Conservation (phyloP, 106 monocot genomes). For the Dendrobium huoshanense region DNA sequence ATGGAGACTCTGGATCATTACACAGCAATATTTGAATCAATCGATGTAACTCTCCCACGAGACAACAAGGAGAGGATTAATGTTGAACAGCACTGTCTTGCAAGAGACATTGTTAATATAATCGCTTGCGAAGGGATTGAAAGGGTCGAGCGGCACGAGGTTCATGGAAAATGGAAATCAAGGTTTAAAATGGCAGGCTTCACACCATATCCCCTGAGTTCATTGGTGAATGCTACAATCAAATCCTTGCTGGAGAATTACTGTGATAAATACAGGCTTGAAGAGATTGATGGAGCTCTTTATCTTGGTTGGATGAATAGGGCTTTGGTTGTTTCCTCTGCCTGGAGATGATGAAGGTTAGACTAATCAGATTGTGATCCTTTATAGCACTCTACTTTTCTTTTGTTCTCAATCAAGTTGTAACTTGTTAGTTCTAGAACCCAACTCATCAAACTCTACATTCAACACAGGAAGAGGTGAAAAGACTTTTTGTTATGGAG, state of each 20-base stretch:
- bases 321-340: conserved; percentile 68
- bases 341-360: conserved; percentile 64
- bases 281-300: conserved; percentile 79
- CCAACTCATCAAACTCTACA: no score
- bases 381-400: no score
- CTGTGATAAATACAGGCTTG: conserved; percentile 45
- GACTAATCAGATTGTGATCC: neutral
- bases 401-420: no score
- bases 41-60: conserved; percentile 59
- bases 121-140: conserved; percentile 88
- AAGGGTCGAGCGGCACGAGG: conserved; percentile 78
- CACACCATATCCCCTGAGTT: conserved; percentile 53
- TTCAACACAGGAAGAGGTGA: no score
- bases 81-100: conserved; percentile 91
- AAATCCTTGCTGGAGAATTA: conserved; percentile 60
- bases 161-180: conserved; percentile 80
- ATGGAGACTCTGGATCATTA: conserved; percentile 71
- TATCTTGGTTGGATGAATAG: conserved; percentile 91
- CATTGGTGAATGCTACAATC: conserved; percentile 74
- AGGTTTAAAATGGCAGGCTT: conserved; percentile 90
- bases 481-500: no score
- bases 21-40: conserved; percentile 67
- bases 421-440: no score
- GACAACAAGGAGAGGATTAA: conserved; percentile 69
- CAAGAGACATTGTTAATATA: conserved; percentile 90